These are phyloP conservation scores for Gloeophyllum trabeum DNA, from an alignment of 768 basidiomycete species.

Conservation along the genomic window DNA sequence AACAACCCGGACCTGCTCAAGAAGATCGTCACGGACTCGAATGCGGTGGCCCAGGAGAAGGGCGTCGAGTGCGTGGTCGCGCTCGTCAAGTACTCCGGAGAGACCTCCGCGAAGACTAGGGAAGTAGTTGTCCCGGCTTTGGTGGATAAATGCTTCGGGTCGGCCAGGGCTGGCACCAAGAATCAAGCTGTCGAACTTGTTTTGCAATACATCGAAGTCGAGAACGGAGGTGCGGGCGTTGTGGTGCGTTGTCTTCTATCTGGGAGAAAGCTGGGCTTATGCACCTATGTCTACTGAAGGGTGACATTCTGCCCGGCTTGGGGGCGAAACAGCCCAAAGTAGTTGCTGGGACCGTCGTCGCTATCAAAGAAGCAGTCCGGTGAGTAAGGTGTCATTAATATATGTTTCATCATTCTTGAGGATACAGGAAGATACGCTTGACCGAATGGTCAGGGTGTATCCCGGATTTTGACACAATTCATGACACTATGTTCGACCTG, in stretches of 20 bases:
- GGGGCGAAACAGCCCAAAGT: constrained; percentile 91
- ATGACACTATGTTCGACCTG: neutral
- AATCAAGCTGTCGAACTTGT: constrained; percentile 76
- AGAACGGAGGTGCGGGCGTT: constrained; percentile 79
- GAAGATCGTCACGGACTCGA: constrained; percentile 83
- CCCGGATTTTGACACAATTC: too few species aligned
- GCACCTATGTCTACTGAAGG: too few species aligned
- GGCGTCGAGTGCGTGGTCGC: constrained; percentile 83
- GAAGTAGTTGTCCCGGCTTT: constrained; percentile 78
- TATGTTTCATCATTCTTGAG: neutral
- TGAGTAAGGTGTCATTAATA: constrained; percentile 23
- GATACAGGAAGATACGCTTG: too few species aligned
- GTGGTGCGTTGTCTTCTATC: constrained; percentile 81
- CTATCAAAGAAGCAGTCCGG: constrained; percentile 80
- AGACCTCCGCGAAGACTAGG: constrained; percentile 73
- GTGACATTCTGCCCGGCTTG: constrained; percentile 74
- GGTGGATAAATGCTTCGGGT: constrained; percentile 94
- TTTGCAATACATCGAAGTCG: constrained; percentile 87
- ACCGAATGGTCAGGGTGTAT: too few species aligned
- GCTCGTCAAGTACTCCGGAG: constrained; percentile 86
- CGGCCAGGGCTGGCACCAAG: constrained; percentile 83
- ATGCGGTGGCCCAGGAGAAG: constrained; percentile 97
- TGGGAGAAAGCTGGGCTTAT: too few species aligned
- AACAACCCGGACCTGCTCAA: constrained; percentile 69
- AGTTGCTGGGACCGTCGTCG: constrained; percentile 68